Percentiles rank a stretch among this genome's conserved stretches.
These are phyloP conservation scores for Amylocystis lapponica DNA, from an alignment of 768 basidiomycete species.

Conservation along the genomic window DNA sequence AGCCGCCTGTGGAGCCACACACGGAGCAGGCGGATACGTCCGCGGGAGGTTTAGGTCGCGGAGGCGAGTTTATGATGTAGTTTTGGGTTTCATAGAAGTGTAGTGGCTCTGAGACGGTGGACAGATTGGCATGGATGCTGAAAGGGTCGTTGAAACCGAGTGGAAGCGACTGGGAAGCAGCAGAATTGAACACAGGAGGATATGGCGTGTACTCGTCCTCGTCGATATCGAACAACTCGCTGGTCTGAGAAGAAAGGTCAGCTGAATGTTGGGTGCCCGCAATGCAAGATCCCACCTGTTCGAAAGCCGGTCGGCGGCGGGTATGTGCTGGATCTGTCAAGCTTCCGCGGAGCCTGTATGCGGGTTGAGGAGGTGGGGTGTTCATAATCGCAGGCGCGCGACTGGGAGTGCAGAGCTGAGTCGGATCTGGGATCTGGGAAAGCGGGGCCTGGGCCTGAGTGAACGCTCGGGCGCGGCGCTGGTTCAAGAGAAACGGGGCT, in stretches of 20 bases:
- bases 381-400: conserved; percentile 37
- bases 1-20: conserved; percentile 44
- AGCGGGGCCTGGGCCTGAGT: conserved; percentile 48
- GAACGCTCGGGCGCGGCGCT: conserved; percentile 44
- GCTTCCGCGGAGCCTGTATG: conserved; percentile 63
- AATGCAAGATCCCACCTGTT: conserved; percentile 30
- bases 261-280: conserved; percentile 10
- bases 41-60: conserved; percentile 31
- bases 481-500: conserved; percentile 50
- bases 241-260: conserved; percentile 25
- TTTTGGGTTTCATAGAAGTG: conserved; percentile 26
- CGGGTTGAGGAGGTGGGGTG: conserved; percentile 67
- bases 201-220: conserved; percentile 60
- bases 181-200: conserved; percentile 31
- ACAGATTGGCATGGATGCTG: conserved; percentile 24
- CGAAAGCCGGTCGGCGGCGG: conserved; percentile 34
- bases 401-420: conserved; percentile 22
- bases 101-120: conserved; percentile 29
- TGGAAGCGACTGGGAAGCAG: conserved; percentile 25
- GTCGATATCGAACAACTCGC: conserved; percentile 67
- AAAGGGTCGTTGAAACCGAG: conserved; percentile 40
- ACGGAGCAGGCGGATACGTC: conserved; percentile 49
- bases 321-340: conserved; percentile 64
- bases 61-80: conserved; percentile 7
- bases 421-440: conserved; percentile 21